Evolutionary conservation across 2,329 filamentous ascomycete genomes (phyloP).

Genomic region (Botrytis cinerea): DNA sequence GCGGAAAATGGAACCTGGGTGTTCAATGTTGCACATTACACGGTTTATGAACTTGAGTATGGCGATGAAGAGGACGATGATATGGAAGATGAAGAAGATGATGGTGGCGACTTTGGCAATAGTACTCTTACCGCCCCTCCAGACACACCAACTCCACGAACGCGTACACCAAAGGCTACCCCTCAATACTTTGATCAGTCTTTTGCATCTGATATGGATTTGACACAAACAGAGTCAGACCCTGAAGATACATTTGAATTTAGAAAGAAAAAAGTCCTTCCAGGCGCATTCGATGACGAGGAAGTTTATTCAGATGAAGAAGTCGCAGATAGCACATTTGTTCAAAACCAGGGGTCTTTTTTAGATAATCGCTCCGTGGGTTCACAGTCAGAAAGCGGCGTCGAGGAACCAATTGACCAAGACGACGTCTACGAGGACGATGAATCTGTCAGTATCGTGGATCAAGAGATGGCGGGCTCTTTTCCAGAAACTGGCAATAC

Average conservation of each 20-base stretch:
- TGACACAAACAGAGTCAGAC: slow-evolving; percentile 40
- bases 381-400: slow-evolving; percentile 62
- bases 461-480: slow-evolving; percentile 76
- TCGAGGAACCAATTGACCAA: slow-evolving; percentile 58
- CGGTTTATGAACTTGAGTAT: slow-evolving; percentile 87
- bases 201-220: slow-evolving; percentile 45
- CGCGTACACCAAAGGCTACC: slow-evolving; percentile 31
- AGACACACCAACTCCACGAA: slow-evolving; percentile 47
- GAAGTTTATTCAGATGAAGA: slow-evolving; percentile 58
- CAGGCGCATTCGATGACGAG: slow-evolving; percentile 76
- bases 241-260: slow-evolving; percentile 43
- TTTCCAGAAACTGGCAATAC: slow-evolving; percentile 72
- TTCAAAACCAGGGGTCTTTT: slow-evolving; percentile 70
- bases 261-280: slow-evolving; percentile 53
- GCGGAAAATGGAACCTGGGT: slow-evolving; percentile 80
- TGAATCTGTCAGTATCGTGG: slow-evolving; percentile 74
- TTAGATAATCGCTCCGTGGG: slow-evolving; percentile 89
- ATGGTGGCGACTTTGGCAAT: slow-evolving; percentile 48
- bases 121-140: slow-evolving; percentile 51
- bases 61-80: slow-evolving; percentile 70
- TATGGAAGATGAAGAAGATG: slow-evolving; percentile 56
- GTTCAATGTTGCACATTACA: slow-evolving; percentile 95
- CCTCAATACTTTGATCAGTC: slow-evolving; percentile 35
- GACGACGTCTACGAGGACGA: slow-evolving; percentile 69
- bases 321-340: slow-evolving; percentile 45